A percentile compares a stretch with the other conserved stretches of the same genome.
These are phyloP conservation scores for Pyricularia grisea DNA, from an alignment of 2,329 filamentous ascomycete species.

Conservation along the genomic window DNA sequence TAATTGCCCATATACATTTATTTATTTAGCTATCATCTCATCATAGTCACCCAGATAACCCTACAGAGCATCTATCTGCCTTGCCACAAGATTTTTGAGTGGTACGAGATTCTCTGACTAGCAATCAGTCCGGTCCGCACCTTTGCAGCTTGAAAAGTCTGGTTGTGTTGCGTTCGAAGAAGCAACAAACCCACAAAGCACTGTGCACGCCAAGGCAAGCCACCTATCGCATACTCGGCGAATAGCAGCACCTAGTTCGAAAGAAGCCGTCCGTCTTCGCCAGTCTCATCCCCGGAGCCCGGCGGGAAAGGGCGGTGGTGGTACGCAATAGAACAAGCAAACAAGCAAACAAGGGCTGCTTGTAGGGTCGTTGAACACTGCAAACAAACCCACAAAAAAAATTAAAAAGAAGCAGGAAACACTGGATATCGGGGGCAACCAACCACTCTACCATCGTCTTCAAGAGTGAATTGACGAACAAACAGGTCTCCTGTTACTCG, in stretches of 20 bases:
- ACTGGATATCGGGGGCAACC: background rate
- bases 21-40: background rate
- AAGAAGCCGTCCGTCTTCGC: background rate
- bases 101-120: background rate
- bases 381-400: background rate
- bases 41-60: background rate
- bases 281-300: background rate
- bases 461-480: background rate
- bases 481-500: background rate
- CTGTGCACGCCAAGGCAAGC: background rate
- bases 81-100: background rate
- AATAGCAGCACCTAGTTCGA: background rate
- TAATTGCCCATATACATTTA: background rate
- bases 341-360: background rate
- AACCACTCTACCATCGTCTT: background rate
- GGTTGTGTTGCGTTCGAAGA: background rate
- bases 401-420: background rate
- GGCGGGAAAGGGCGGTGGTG: background rate
- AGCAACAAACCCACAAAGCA: background rate
- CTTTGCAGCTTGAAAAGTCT: background rate
- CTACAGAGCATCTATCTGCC: background rate
- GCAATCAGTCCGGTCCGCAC: background rate
- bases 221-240: background rate
- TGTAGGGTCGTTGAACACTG: background rate
- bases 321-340: background rate